Percentiles rank a stretch among this genome's conserved stretches.
Evolutionary conservation across 306 rosid genomes (phyloP).

Genomic region (Myrica gale): DNA sequence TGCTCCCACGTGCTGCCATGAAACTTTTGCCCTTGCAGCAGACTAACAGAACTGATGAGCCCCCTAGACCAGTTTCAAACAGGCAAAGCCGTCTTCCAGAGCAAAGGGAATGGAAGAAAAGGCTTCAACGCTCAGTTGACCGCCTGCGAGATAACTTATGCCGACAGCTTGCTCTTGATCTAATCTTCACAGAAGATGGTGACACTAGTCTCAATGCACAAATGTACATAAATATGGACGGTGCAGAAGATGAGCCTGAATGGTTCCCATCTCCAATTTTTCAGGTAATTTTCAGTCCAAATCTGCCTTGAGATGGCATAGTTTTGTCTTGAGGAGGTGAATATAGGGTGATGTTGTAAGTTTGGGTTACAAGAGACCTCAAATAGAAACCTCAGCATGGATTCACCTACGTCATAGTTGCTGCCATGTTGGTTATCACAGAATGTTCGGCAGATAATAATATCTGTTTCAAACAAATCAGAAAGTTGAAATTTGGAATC

Average conservation of each 20-base stretch:
- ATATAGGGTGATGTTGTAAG: too few species aligned
- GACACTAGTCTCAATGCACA: constrained; percentile 56
- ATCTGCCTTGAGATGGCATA: background rate
- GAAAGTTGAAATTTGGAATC: background rate
- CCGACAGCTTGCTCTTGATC: constrained; percentile 78
- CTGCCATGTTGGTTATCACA: background rate
- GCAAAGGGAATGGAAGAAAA: constrained; percentile 75
- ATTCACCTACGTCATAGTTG: background rate
- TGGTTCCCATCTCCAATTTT: constrained; percentile 87
- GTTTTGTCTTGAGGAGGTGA: constrained; percentile 6
- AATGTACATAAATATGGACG: constrained; percentile 62
- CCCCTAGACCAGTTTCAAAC: constrained; percentile 51
- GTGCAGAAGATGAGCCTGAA: constrained; percentile 56
- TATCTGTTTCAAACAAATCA: background rate
- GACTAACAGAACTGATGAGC: constrained; percentile 40
- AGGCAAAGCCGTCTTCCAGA: constrained; percentile 55
- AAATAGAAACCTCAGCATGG: background rate
- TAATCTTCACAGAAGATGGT: constrained; percentile 85
- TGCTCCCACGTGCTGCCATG: constrained; percentile 70
- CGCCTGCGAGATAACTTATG: constrained; percentile 82
- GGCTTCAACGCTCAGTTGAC: constrained; percentile 75
- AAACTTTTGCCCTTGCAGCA: constrained; percentile 50
- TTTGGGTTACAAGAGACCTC: background rate
- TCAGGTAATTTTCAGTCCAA: constrained; percentile 46
- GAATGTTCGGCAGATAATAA: background rate